Evolutionary conservation across 768 basidiomycete genomes (phyloP), one percentile per base, ranked within the genome.

Genomic region (Dioszegia aurantiaca): DNA sequence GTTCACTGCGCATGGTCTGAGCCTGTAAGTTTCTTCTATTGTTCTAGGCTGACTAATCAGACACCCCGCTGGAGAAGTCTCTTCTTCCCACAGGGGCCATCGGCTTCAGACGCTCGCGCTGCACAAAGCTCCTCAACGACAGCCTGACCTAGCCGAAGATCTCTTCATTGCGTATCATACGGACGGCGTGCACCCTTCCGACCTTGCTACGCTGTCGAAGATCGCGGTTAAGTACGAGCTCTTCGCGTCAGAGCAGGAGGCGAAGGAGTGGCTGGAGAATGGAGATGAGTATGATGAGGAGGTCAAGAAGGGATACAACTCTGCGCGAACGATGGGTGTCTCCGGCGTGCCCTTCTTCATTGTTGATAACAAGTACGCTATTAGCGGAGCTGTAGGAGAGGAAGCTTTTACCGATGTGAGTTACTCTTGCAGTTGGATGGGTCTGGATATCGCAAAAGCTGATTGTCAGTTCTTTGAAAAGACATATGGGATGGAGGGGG

Each of bases 1-100:
- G 79, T 81, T 80, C 3, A 77, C 80, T 30, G 82, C 84, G 70
- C 82, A 83, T 57, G 83, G 82, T 1, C 80, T 86, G 45, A 80
- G 82, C 28, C 77, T 85, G 85, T 86, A 72, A 62, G 83, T 77
- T n/a, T 16, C 16, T 45, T 45, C 21, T 21, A n/a, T 2, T 27
- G 48, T 19, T 24, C 5, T 12, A 10, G 6, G 52, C 37, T 41
- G 52, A 54, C 39, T 41, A n/a, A 37, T 11, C 26, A 36, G 40
- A 47, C 43, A 47, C 23, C 55, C 33, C 16, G 21, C 31, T 17
- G 59, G 14, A 40, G 51, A 49, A 28, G 48, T 63, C 8, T 64
- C 64, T 4, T 63, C 59, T 16, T 54, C 65, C 4, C 69, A 67
- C 42, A 39, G 63, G 3, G 59, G 52, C 0, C 65, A 70, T 36